A percentile compares a stretch with the other conserved stretches of the same genome.
Conservation (phyloP, 371 early-diverging fungal species). For the Mortierella sp. region DNA sequence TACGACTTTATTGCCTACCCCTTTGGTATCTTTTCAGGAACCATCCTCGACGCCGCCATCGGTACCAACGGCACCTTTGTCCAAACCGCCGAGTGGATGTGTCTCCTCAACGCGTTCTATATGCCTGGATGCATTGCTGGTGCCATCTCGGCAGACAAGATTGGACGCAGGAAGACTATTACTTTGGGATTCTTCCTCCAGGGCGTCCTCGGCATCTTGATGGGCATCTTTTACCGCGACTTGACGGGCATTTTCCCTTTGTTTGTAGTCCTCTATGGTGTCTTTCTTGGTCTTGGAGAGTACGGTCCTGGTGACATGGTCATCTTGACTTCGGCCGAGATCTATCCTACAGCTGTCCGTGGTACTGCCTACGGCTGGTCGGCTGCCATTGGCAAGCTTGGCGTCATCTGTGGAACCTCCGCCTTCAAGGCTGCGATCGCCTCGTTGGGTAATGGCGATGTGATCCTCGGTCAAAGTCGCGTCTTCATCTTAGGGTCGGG, state of each 20-base stretch:
- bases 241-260: conserved; percentile 62
- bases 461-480: conserved; percentile 55
- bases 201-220: conserved; percentile 65
- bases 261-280: conserved; percentile 72
- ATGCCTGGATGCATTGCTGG: conserved; percentile 68
- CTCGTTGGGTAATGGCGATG: conserved; percentile 53
- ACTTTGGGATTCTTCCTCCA: conserved; percentile 64
- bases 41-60: conserved; percentile 64
- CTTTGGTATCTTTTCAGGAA: conserved; percentile 60
- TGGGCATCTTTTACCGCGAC: conserved; percentile 63
- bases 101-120: conserved; percentile 65
- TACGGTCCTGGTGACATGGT: conserved; percentile 68
- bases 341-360: conserved; percentile 69
- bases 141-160: conserved; percentile 63
- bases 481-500: conserved; percentile 64
- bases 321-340: conserved; percentile 64
- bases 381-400: conserved; percentile 65
- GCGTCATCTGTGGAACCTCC: conserved; percentile 63
- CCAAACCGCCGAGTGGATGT: conserved; percentile 63
- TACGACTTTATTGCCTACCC: conserved; percentile 72
- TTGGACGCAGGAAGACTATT: conserved; percentile 68
- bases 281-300: conserved; percentile 66
- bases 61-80: conserved; percentile 56
- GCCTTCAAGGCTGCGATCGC: conserved; percentile 60
- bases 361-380: conserved; percentile 72